Conservation (phyloP, 768 basidiomycete species). For the Trametes cinnabarina region DNA sequence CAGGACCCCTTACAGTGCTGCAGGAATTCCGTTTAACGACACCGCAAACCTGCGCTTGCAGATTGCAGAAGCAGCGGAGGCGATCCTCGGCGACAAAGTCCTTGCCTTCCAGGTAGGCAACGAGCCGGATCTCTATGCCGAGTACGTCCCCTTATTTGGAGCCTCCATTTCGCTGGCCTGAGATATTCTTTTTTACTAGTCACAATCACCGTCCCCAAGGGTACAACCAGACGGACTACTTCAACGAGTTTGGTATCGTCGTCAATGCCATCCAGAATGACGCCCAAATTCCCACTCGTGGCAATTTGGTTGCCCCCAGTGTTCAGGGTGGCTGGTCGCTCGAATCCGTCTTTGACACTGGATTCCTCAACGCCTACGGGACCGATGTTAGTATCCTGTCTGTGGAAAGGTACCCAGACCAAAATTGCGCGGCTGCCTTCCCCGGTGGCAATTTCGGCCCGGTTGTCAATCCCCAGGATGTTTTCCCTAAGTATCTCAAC, state of each 20-base stretch:
- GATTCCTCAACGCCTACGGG: slow-evolving; percentile 26
- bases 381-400: slow-evolving; percentile 38
- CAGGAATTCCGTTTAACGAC: slow-evolving; percentile 65
- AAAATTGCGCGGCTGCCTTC: slow-evolving; percentile 35
- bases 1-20: slow-evolving; percentile 12
- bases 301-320: slow-evolving; percentile 32
- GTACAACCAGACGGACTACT: slow-evolving; percentile 45
- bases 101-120: slow-evolving; percentile 70
- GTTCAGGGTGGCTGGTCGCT: slow-evolving; percentile 20
- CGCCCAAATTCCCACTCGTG: slow-evolving; percentile 30
- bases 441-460: slow-evolving; percentile 23
- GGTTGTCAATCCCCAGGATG: slow-evolving; percentile 35
- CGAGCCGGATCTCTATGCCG: slow-evolving; percentile 72
- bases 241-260: slow-evolving; percentile 48
- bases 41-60: slow-evolving; percentile 48
- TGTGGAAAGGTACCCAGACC: slow-evolving; percentile 42
- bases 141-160: slow-evolving; percentile 5
- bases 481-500: slow-evolving; percentile 44
- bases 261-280: slow-evolving; percentile 41
- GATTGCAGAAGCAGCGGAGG: slow-evolving; percentile 56
- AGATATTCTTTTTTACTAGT: slow-evolving; percentile 12
- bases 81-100: slow-evolving; percentile 63
- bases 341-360: slow-evolving; percentile 27
- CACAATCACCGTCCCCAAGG: slow-evolving; percentile 35
- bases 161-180: neutral